Evolutionary conservation across 2,329 filamentous ascomycete genomes (phyloP).

Genomic region (Madurella fahalii): DNA sequence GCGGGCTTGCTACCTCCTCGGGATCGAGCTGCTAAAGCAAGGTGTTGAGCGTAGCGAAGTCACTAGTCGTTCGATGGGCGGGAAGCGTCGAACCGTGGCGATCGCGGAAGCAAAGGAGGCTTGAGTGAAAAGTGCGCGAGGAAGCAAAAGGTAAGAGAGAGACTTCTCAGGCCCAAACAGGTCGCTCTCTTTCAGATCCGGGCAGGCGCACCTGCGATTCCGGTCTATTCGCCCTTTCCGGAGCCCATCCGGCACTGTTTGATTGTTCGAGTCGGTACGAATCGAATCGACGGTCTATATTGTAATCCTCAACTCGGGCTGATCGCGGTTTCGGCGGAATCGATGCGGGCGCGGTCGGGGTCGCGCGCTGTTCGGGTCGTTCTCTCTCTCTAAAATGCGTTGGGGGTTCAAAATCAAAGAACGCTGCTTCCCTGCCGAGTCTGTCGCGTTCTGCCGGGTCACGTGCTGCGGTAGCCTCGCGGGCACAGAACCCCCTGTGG

Average conservation of each 20-base stretch:
- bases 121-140: not conserved
- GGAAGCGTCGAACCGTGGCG: not conserved
- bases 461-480: slow-evolving; percentile 6
- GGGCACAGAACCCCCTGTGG: not conserved
- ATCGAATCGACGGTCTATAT: slow-evolving; percentile 2
- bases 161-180: not conserved
- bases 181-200: slow-evolving; percentile 4
- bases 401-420: slow-evolving; percentile 17
- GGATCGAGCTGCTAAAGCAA: not conserved
- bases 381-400: slow-evolving; percentile 2
- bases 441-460: slow-evolving; percentile 20
- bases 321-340: slow-evolving; percentile 1
- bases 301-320: not conserved
- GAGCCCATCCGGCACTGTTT: slow-evolving; percentile 21
- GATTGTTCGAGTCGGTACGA: not conserved
- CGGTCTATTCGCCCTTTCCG: slow-evolving; percentile 33
- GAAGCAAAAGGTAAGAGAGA: not conserved
- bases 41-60: not conserved
- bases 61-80: not conserved
- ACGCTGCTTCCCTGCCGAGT: slow-evolving; percentile 14
- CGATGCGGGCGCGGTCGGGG: slow-evolving; percentile 8
- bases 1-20: slow-evolving; percentile 1
- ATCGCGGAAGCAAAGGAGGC: not conserved
- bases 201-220: slow-evolving; percentile 25
- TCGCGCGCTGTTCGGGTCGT: not conserved